Percentiles rank a stretch among this genome's conserved stretches.
phyloP scores from a whole-genome alignment of 352 stramenopile genomes.

The Phytophthora uliginosa region DNA sequence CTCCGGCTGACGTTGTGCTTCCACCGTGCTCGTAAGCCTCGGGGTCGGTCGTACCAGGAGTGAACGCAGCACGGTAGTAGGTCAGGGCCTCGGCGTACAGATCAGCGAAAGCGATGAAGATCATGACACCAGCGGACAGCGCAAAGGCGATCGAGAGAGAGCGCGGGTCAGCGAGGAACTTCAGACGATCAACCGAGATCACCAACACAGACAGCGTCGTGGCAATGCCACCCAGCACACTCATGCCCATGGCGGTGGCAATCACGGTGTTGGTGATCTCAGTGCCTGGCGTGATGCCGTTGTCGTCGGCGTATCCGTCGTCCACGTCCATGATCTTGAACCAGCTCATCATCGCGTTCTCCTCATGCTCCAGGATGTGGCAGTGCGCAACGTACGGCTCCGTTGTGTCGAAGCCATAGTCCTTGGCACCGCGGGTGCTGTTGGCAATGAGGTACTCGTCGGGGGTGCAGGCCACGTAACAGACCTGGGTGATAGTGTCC shows the following conservation, averaged over 20 bases:
- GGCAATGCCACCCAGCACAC: slow-evolving; percentile 70
- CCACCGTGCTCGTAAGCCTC: slow-evolving; percentile 77
- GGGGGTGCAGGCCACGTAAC: slow-evolving; percentile 82
- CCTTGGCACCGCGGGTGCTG: slow-evolving; percentile 58
- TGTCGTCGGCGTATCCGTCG: slow-evolving; percentile 45
- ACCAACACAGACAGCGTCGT: slow-evolving; percentile 70
- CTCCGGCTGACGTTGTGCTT: slow-evolving; percentile 34
- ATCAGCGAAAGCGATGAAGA: slow-evolving; percentile 78
- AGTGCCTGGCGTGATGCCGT: slow-evolving; percentile 43
- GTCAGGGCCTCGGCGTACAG: slow-evolving; percentile 61
- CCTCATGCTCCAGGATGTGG: slow-evolving; percentile 84
- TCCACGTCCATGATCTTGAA: slow-evolving; percentile 73
- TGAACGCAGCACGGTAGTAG: slow-evolving; percentile 68
- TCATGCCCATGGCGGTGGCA: slow-evolving; percentile 73
- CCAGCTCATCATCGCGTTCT: slow-evolving; percentile 85
- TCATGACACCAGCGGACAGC: slow-evolving; percentile 79
- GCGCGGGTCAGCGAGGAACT: slow-evolving; percentile 69
- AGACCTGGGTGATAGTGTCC: slow-evolving; percentile 70
- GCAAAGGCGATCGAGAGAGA: slow-evolving; percentile 73
- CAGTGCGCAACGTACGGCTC: slow-evolving; percentile 84
- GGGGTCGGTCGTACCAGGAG: slow-evolving; percentile 55
- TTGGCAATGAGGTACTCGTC: slow-evolving; percentile 69
- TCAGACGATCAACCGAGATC: slow-evolving; percentile 61
- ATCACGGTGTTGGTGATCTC: slow-evolving; percentile 62
- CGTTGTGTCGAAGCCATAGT: slow-evolving; percentile 78